Evolutionary conservation across 371 early-diverging fungal genomes (phyloP).

Genomic region (Rhizopus sp.): DNA sequence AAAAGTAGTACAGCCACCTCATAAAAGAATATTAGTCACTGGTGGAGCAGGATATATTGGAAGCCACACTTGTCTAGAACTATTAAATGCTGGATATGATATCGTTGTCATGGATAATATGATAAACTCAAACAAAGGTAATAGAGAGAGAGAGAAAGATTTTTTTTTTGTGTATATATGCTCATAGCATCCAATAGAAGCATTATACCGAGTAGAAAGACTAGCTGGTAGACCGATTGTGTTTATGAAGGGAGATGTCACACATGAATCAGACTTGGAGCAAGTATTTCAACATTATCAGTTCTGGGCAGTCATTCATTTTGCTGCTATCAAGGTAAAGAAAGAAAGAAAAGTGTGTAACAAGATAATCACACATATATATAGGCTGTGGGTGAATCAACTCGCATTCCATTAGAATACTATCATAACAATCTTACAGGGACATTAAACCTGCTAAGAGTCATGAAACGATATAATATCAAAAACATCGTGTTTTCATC

Average conservation of each 20-base stretch:
- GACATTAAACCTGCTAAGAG: constrained; percentile 70
- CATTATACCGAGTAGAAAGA: constrained; percentile 46
- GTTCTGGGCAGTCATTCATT: constrained; percentile 86
- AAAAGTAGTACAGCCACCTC: constrained; percentile 21
- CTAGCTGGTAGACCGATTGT: constrained; percentile 43
- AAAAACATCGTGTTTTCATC: constrained; percentile 84
- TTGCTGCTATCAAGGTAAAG: constrained; percentile 81
- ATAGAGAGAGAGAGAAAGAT: background rate
- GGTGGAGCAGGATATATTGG: constrained; percentile 94
- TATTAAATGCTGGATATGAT: constrained; percentile 68
- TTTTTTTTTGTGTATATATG: constrained; percentile 3
- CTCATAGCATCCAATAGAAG: constrained; percentile 31
- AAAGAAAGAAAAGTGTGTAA: background rate
- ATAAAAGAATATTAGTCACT: constrained; percentile 73
- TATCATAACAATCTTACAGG: constrained; percentile 80
- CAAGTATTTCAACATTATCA: constrained; percentile 64
- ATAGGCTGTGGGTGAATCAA: constrained; percentile 65
- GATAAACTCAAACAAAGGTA: constrained; percentile 61
- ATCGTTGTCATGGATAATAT: constrained; percentile 85
- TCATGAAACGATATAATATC: constrained; percentile 66
- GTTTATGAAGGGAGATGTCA: constrained; percentile 48
- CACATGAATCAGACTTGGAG: constrained; percentile 49
- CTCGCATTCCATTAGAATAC: background rate
- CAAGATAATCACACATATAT: background rate
- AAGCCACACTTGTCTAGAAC: constrained; percentile 83